Conservation (phyloP, 768 basidiomycete genomes). For the Chalciporus sphaerocephalus region DNA sequence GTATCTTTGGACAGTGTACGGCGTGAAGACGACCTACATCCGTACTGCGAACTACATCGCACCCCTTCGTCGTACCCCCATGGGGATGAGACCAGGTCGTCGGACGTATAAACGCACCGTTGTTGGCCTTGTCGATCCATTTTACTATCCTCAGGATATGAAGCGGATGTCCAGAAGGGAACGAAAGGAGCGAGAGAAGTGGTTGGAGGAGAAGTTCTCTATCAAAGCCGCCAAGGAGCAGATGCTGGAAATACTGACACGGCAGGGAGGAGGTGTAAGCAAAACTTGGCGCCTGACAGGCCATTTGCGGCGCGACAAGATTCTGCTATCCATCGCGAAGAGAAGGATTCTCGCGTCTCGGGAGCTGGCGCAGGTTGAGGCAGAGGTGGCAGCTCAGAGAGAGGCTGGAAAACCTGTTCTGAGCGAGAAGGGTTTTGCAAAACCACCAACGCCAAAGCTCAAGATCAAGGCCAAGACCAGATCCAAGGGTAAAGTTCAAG, state of each 20-base stretch:
- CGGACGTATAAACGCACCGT: conserved; percentile 87
- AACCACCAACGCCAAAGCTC: neutral
- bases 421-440: conserved; percentile 14
- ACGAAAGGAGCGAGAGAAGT: conserved; percentile 51
- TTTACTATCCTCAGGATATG: conserved; percentile 82
- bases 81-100: conserved; percentile 31
- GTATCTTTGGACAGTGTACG: conserved; percentile 81
- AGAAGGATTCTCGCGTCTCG: conserved; percentile 42
- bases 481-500: too few relatives aligned
- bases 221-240: conserved; percentile 34
- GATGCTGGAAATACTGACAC: conserved; percentile 33
- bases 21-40: conserved; percentile 86
- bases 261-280: conserved; percentile 34
- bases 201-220: conserved; percentile 60
- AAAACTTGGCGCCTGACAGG: conserved; percentile 39
- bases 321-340: conserved; percentile 47
- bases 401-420: conserved; percentile 22
- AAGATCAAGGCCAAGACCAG: neutral
- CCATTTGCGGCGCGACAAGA: conserved; percentile 44
- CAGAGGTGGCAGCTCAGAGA: conserved; percentile 26
- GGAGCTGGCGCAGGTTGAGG: conserved; percentile 33
- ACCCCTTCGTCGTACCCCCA: conserved; percentile 36
- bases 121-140: conserved; percentile 87
- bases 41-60: conserved; percentile 90
- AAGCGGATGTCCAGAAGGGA: conserved; percentile 71